Conservation (phyloP, 2,329 filamentous ascomycete genomes). For the Diaporthe sp. region DNA sequence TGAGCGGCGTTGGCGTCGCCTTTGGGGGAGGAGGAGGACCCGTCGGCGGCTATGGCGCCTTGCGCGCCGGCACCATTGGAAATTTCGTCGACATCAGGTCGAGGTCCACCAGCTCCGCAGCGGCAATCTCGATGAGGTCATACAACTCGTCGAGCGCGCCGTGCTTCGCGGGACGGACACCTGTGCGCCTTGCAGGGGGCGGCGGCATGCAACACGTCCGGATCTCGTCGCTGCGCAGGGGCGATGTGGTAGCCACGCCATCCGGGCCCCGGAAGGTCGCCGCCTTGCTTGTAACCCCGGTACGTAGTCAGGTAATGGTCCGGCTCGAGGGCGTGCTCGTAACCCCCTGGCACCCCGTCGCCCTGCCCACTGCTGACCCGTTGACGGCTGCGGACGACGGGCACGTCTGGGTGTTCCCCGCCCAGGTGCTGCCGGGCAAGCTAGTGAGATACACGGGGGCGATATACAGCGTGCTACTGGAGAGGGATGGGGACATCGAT, state of each 20-base stretch:
- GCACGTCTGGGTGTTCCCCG: constrained; percentile 55
- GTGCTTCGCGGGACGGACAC: too few species aligned
- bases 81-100: too few species aligned
- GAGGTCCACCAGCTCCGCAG: too few species aligned
- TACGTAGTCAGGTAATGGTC: constrained; percentile 54
- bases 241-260: constrained; percentile 62
- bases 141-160: too few species aligned
- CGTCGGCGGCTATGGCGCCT: too few species aligned
- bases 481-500: constrained; percentile 53
- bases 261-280: constrained; percentile 58
- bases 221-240: constrained; percentile 56
- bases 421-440: constrained; percentile 58
- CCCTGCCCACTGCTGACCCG: constrained; percentile 25
- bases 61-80: too few species aligned
- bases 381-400: constrained; percentile 36
- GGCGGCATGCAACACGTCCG: constrained; percentile 49
- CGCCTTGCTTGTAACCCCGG: constrained; percentile 61
- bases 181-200: constrained; percentile 60
- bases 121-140: too few species aligned
- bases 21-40: too few species aligned
- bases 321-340: constrained; percentile 58
- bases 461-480: constrained; percentile 68
- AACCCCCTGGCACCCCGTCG: constrained; percentile 71
- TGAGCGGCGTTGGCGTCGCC: constrained; percentile 41
- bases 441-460: constrained; percentile 57